A percentile compares a stretch with the other conserved stretches of the same genome.
Conservation (phyloP, 768 basidiomycete species). For the Mycena olivaceomarginata region DNA sequence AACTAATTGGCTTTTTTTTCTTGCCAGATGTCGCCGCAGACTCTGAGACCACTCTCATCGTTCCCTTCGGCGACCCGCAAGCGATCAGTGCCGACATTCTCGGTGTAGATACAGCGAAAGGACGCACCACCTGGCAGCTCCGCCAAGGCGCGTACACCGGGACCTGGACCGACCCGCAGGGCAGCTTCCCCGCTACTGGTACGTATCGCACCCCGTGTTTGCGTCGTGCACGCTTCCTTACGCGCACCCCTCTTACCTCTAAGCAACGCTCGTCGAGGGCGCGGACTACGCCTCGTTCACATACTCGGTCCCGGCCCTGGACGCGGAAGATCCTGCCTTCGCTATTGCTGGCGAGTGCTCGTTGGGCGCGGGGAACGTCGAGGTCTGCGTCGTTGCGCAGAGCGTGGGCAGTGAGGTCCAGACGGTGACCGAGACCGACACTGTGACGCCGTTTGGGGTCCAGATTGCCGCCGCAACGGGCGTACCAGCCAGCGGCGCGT, state of each 20-base stretch:
- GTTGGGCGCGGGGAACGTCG: conserved; percentile 43
- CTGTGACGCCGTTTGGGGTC: conserved; percentile 50
- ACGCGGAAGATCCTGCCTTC: conserved; percentile 24
- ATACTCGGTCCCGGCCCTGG: conserved; percentile 49
- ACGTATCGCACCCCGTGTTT: conserved; percentile 7
- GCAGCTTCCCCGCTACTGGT: conserved; percentile 44
- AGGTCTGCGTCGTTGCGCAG: conserved; percentile 46
- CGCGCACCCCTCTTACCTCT: neutral
- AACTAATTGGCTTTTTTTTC: neutral
- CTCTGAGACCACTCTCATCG: conserved; percentile 34
- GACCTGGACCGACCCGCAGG: conserved; percentile 40
- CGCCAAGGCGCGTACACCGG: conserved; percentile 41
- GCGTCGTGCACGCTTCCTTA: neutral
- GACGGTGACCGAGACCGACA: conserved; percentile 43
- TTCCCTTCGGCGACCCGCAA: conserved; percentile 41
- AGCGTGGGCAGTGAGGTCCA: neutral
- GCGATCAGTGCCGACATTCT: conserved; percentile 38
- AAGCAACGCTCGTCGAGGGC: conserved; percentile 68
- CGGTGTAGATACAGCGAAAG: conserved; percentile 34
- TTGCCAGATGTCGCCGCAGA: conserved; percentile 34
- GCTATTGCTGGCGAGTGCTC: conserved; percentile 50
- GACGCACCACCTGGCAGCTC: conserved; percentile 41
- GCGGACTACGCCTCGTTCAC: conserved; percentile 61
- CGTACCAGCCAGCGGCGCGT: neutral
- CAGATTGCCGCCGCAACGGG: conserved; percentile 45